Evolutionary conservation across 441 rosid species (phyloP), one percentile per base, ranked within the genome.

Genomic region (Aquilaria agallochum): DNA sequence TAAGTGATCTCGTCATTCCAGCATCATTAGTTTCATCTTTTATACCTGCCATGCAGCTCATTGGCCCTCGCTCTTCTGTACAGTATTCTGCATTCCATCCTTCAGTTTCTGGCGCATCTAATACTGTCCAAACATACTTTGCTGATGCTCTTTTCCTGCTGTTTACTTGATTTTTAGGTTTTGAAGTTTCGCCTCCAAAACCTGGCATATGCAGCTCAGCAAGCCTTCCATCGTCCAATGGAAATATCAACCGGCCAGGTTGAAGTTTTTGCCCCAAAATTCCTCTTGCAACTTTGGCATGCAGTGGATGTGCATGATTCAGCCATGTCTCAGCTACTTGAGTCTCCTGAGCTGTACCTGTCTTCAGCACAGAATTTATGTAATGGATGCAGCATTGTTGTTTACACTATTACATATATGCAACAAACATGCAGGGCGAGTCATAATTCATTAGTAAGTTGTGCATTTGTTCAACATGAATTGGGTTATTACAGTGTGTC

Each of bases 41-140:
- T 55, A 67, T 69, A 46, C 91, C 89, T 13, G 70, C 56, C 11
- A 88, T 60, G 80, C 95, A 85, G 65, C 80, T 83, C 66, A 58
- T 60, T 4, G 87, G 82, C 36, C 91, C 87, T 6, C 86, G 87
- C 59, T 83, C 89, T 74, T 88, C 89, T 50, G 80, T 79, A 75
- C 95, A 88, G 44, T 85, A 88, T 72, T 88, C 87, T n/a, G 83
- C 83, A 64, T 88, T 88, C 91, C 95, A 85, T 58, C 91, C 89
- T 80, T 88, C 91, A 12, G 78, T 83, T 72, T 85, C 88, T 5
- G 91, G 91, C 55, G 84, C 83, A 57, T 83, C 89, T 55, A 83
- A 14, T 27, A 76, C 64, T 13, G 88, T 69, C 95, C 91, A 88
- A 11, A 69, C 56, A 57, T 81, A 83, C 63, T 78, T 83, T 0